Evolutionary conservation across 805 yeast genomes (phyloP).

Genomic region (Saturnispora sekii): DNA sequence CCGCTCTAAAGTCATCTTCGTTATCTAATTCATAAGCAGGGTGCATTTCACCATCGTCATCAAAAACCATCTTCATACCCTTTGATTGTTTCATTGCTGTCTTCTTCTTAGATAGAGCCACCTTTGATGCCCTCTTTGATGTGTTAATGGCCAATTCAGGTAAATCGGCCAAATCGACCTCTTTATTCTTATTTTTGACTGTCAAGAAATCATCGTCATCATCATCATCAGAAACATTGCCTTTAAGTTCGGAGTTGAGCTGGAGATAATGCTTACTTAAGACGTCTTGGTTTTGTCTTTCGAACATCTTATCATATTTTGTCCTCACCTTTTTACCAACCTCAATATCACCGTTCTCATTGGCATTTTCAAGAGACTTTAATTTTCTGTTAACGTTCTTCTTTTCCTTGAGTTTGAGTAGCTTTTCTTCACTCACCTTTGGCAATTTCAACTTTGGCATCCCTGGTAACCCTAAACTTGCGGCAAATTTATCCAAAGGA

Average conservation of each 20-base stretch:
- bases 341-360: conserved; percentile 54
- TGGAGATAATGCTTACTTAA: conserved; percentile 80
- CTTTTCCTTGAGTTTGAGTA: conserved; percentile 48
- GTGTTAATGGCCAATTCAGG: conserved; percentile 48
- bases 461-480: conserved; percentile 87
- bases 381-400: conserved; percentile 77
- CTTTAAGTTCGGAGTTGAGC: conserved; percentile 41
- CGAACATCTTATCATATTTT: conserved; percentile 92
- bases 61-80: conserved; percentile 75
- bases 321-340: conserved; percentile 54
- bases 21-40: conserved; percentile 85
- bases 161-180: conserved; percentile 49
- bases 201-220: conserved; percentile 71
- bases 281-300: conserved; percentile 86
- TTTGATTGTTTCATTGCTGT: conserved; percentile 42
- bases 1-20: conserved; percentile 72
- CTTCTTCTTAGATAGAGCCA: conserved; percentile 78
- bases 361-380: conserved; percentile 41
- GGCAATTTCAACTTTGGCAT: conserved; percentile 84
- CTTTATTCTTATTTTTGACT: conserved; percentile 72
- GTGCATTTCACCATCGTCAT: conserved; percentile 91
- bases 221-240: conserved; percentile 29
- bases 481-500: conserved; percentile 78
- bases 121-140: conserved; percentile 78
- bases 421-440: conserved; percentile 37